phyloP scores from a whole-genome alignment of 371 early-diverging fungal genomes.

The Apophysomyces elegans region DNA sequence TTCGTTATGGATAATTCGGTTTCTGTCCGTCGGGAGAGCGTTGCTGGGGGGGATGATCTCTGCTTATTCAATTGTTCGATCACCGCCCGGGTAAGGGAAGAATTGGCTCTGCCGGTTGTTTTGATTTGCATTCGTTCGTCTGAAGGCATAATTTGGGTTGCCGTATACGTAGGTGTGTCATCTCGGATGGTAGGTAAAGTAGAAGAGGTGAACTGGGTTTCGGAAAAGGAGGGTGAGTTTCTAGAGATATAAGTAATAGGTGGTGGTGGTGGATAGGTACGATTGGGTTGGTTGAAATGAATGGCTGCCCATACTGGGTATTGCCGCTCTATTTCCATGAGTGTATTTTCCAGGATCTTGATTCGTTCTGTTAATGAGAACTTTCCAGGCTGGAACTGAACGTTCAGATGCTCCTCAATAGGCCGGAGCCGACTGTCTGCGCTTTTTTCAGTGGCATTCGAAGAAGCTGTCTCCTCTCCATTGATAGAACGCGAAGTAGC shows the following conservation, averaged over 20 bases:
- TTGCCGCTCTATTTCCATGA: constrained; percentile 70
- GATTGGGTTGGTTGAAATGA: constrained; percentile 72
- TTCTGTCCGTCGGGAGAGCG: not conserved
- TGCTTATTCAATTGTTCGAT: constrained; percentile 50
- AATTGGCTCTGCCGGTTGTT: constrained; percentile 45
- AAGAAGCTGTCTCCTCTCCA: not conserved
- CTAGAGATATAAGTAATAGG: constrained; percentile 40
- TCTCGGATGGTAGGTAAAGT: not conserved
- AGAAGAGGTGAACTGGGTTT: constrained; percentile 15
- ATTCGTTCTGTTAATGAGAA: constrained; percentile 58
- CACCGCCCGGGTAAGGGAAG: constrained; percentile 52
- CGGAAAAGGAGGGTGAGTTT: constrained; percentile 12
- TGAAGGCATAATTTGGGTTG: constrained; percentile 23
- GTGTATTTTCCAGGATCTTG: constrained; percentile 67
- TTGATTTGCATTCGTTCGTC: constrained; percentile 22
- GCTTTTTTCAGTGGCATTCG: not conserved
- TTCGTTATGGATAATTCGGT: constrained; percentile 1
- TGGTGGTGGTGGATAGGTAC: constrained; percentile 46
- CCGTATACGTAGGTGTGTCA: not conserved
- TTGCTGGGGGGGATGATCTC: constrained; percentile 14
- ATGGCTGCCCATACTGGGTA: constrained; percentile 76
- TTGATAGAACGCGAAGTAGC: constrained; percentile 2
- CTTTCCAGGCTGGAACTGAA: constrained; percentile 53
- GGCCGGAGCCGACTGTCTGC: constrained; percentile 55
- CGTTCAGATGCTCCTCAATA: constrained; percentile 68